Conservation (phyloP, 169 alveolate species). For the Cryptosporidium sp. region DNA sequence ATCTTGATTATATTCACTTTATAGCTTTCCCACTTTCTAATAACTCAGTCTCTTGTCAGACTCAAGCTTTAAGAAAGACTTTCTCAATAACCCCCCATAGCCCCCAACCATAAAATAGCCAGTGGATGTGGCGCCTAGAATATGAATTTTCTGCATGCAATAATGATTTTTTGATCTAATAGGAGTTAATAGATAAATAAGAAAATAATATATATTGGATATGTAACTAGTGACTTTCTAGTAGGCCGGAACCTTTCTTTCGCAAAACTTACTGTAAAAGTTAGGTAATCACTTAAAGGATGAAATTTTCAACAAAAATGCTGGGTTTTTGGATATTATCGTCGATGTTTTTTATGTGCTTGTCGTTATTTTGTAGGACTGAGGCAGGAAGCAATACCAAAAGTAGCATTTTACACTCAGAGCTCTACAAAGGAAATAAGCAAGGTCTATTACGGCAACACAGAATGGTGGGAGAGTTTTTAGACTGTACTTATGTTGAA, state of each 20-base stretch:
- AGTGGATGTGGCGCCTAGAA: constrained; percentile 23
- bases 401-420: not conserved
- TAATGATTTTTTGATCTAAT: constrained; percentile 68
- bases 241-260: not conserved
- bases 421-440: constrained; percentile 29
- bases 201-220: constrained; percentile 22
- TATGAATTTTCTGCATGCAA: constrained; percentile 6
- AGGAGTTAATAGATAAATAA: constrained; percentile 13
- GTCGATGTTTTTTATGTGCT: not conserved
- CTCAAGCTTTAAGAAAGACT: constrained; percentile 3
- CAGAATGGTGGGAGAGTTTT: constrained; percentile 50
- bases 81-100: constrained; percentile 2
- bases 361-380: not conserved
- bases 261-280: not conserved
- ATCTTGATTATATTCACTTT: not conserved
- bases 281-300: not conserved
- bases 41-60: not conserved
- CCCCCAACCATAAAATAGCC: constrained; percentile 30
- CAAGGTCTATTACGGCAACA: constrained; percentile 49
- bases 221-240: constrained; percentile 8
- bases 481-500: constrained; percentile 49
- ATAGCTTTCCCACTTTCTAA: not conserved
- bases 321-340: constrained; percentile 4
- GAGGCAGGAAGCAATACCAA: not conserved
- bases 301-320: not conserved